A percentile compares a stretch with the other conserved stretches of the same genome.
These are phyloP conservation scores for Pachyrhizus erosus DNA, from an alignment of 306 rosid species.

Conservation along the genomic window DNA sequence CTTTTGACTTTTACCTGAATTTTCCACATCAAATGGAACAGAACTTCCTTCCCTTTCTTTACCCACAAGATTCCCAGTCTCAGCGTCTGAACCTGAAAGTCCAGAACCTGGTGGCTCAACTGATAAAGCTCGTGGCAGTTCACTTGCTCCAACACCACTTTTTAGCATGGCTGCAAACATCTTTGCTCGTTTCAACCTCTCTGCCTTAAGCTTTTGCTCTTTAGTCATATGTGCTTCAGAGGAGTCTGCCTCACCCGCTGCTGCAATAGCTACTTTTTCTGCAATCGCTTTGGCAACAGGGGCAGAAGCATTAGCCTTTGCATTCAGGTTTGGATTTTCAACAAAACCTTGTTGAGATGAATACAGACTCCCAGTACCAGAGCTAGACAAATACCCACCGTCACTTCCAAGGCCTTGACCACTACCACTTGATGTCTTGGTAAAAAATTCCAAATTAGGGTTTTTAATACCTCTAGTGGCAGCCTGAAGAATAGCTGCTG, in stretches of 20 bases:
- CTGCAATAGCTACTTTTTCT: slow-evolving; percentile 70
- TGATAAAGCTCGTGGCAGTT: slow-evolving; percentile 55
- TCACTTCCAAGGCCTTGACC: slow-evolving; percentile 59
- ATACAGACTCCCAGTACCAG: slow-evolving; percentile 60
- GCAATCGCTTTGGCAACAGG: slow-evolving; percentile 69
- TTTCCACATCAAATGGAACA: slow-evolving; percentile 57
- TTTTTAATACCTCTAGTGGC: slow-evolving; percentile 77
- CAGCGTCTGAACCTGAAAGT: slow-evolving; percentile 60
- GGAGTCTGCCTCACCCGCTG: slow-evolving; percentile 80
- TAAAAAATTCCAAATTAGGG: slow-evolving; percentile 56
- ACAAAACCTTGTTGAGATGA: slow-evolving; percentile 52
- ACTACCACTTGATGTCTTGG: slow-evolving; percentile 59
- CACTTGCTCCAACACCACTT: slow-evolving; percentile 60
- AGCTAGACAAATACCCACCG: slow-evolving; percentile 55
- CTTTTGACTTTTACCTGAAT: slow-evolving; percentile 54
- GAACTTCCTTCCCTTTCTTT: slow-evolving; percentile 85
- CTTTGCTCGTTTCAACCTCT: slow-evolving; percentile 89
- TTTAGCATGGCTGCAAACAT: slow-evolving; percentile 87
- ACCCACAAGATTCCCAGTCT: slow-evolving; percentile 47
- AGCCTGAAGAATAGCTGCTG: slow-evolving; percentile 88
- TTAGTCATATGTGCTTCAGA: slow-evolving; percentile 78
- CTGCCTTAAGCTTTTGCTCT: slow-evolving; percentile 83
- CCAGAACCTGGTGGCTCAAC: slow-evolving; percentile 68
- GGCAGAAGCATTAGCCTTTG: slow-evolving; percentile 47
- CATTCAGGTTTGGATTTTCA: slow-evolving; percentile 34